Base-by-base conservation (phyloP, 257 asterid genomes). In the Petunia secreta region DNA sequence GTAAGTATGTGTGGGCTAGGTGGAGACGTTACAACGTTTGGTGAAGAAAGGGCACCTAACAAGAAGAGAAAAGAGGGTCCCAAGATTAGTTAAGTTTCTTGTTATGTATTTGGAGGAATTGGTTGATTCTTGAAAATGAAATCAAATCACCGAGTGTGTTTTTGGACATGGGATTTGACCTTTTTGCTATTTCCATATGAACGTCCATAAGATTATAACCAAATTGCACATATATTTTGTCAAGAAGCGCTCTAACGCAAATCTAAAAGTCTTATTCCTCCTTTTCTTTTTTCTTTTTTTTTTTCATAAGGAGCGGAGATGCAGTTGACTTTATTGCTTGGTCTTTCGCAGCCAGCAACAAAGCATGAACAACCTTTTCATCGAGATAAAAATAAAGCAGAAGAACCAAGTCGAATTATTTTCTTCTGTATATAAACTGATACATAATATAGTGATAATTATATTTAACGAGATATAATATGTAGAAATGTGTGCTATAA, bases 31-130 rank as follows among this genome's bases (percentile, higher is more conserved):
- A 50, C 62, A 53, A 34, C 34, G 40, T 71, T 73, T 50, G 77
- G 62, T 73, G 50, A 25, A 48, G 60, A 71, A 48, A 25, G 36
- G 62, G 36, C 78, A 73, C 62, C 62, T 50, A 73, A 73, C 62
- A 50, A 2, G 9, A 46, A 25, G 40, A 8, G 3, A 38, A 55
- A 55, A 57, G 44, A 6, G 78, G 78, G 78, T 36, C 78, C 78
- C 62, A 50, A 34, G 34, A 25, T 73, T 50, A 73, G 62, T 73
- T 73, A 73, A 48, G 8, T 39, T 46, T 50, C 40, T 73, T 73
- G 60, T 34, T 71, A 62, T 73, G 46, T 73, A 11, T 73, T 34
- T 34, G 46, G 46, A 73, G 5, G 46, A 73, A 50, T 50, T 36
- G 63, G 37, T 11, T 50, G 46, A 36, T 73, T 11, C 46, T 73